Base-by-base conservation (phyloP, 2,329 filamentous ascomycete genomes). In the Lachnellula arida region DNA sequence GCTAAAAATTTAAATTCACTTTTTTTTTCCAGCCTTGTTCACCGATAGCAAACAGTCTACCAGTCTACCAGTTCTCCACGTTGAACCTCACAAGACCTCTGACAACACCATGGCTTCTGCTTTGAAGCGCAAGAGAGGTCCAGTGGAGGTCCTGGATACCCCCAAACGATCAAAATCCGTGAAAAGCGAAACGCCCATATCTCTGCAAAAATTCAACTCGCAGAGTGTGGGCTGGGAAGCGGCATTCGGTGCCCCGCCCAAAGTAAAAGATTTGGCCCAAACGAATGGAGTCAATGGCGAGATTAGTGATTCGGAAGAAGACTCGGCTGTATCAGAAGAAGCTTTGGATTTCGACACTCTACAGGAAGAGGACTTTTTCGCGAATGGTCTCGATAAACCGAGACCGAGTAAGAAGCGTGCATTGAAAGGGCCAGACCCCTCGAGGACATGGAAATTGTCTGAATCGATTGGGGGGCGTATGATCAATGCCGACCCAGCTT, bases 381-480 rank as follows among this genome's bases (percentile, higher is more conserved):
- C 17, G 12, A 54, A 43, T 8, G 34, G 12, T 14, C 8, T 17
- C 15, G 25, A 19, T 19, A 19, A 19, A 19, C 19, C 19, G 19
- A 19, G n/a, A 25, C 25, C 28, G 42, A 34, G 23, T 17, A 32
- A 11, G 9, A 69, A 73, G 60, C 75, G 71, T 57, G 72, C 71
- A 22, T 53, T 28, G 37, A 60, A 60, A 51, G 53, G 35, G 22
- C 46, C 62, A 68, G 17, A 63, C 62, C 49, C 52, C 17, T 28
- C 39, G 54, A 58, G 54, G 49, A 51, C 65, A 55, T 88, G 85
- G 85, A 79, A 75, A 63, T 70, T 87, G 23, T 86, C 84, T 4
- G 79, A 81, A 62, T 80, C 85, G 12, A 81, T 86, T 76, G 85
- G 84, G 52, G 85, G 85, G 23, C 75, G 82, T 57, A 86, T 87